A percentile compares a stretch with the other conserved stretches of the same genome.
These are phyloP conservation scores for Musa beccarii DNA, from an alignment of 176 grass and related monocot species.

Conservation along the genomic window DNA sequence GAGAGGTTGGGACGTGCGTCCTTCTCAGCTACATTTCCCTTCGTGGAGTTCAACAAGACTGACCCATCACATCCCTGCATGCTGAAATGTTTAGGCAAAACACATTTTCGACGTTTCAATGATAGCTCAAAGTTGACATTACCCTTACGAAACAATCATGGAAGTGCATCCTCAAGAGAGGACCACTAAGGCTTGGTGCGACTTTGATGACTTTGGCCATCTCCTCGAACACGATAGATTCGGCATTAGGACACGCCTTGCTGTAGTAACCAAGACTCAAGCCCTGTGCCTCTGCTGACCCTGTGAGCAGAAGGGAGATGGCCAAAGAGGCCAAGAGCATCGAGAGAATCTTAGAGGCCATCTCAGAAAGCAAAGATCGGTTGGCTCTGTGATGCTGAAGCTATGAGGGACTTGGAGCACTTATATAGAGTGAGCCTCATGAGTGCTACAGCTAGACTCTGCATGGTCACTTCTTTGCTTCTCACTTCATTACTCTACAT, in stretches of 20 bases:
- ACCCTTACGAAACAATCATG: slow-evolving; percentile 6
- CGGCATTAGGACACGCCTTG: slow-evolving; percentile 44
- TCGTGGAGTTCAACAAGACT: slow-evolving; percentile 43
- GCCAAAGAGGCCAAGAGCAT: slow-evolving; percentile 9
- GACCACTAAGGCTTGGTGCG: slow-evolving; percentile 67
- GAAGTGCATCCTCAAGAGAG: slow-evolving; percentile 38
- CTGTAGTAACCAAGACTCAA: slow-evolving; percentile 46
- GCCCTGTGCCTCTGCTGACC: slow-evolving; percentile 22
- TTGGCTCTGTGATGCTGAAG: background rate
- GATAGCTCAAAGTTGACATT: background rate
- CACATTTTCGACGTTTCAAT: background rate
- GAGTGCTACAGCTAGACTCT: no score
- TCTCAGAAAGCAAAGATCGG: background rate
- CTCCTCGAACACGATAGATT: slow-evolving; percentile 42
- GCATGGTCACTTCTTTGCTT: background rate
- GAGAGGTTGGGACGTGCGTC: slow-evolving; percentile 49
- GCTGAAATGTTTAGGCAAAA: background rate
- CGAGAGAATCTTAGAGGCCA: background rate
- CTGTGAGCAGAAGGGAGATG: slow-evolving; percentile 14
- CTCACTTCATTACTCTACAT: background rate
- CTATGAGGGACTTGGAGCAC: background rate
- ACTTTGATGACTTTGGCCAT: slow-evolving; percentile 33
- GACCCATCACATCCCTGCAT: slow-evolving; percentile 78
- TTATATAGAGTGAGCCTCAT: background rate
- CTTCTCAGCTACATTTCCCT: slow-evolving; percentile 46